Evolutionary conservation across 345 rosid genomes (phyloP).

Genomic region (Lagerstroemia speciosa): DNA sequence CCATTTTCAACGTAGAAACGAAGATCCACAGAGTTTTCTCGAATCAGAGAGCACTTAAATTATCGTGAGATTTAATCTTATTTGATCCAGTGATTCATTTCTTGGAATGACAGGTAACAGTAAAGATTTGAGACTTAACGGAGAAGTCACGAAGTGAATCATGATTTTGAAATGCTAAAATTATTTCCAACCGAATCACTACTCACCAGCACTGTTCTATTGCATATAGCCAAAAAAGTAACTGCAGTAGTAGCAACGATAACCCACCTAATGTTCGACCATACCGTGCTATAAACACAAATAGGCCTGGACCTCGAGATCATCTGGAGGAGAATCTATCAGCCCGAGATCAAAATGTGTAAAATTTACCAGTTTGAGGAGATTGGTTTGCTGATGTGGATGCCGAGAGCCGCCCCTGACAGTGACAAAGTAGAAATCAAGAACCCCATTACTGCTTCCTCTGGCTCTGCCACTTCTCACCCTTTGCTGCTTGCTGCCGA

Average conservation of each 20-base stretch:
- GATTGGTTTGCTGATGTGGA: conserved; percentile 31
- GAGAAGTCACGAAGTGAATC: background rate
- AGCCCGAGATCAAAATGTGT: background rate
- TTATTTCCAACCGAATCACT: background rate
- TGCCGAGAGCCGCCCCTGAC: conserved; percentile 56
- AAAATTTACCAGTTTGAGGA: conserved; percentile 57
- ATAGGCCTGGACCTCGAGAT: background rate
- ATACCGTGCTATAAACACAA: background rate
- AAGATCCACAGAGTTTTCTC: background rate
- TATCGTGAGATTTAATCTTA: background rate
- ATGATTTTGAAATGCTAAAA: background rate
- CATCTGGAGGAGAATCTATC: background rate
- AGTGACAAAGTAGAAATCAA: conserved; percentile 47
- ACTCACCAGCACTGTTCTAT: background rate
- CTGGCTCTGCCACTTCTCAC: background rate
- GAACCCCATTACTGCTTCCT: conserved; percentile 18
- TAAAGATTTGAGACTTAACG: background rate
- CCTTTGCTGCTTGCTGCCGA: background rate
- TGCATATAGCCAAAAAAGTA: background rate
- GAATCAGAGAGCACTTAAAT: background rate
- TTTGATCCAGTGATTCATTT: background rate
- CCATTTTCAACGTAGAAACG: background rate
- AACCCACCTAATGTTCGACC: background rate
- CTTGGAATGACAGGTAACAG: background rate
- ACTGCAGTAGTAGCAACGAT: background rate